Evolutionary conservation across 306 rosid genomes (phyloP).

Genomic region (Cajanus cajan): DNA sequence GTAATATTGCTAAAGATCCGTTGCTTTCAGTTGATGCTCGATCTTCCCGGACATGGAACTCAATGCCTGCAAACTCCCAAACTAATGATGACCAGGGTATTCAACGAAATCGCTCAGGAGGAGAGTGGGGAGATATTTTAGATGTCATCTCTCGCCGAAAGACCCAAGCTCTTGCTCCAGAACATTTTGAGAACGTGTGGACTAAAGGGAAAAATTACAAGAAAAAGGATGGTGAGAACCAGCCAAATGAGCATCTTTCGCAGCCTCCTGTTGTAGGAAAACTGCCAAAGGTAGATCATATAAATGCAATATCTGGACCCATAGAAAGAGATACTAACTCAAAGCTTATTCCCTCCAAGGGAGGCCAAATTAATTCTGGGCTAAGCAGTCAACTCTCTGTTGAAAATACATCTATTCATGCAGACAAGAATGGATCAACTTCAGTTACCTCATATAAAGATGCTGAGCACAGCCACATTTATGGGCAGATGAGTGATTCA

Average conservation of each 20-base stretch:
- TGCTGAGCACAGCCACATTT: conserved; percentile 42
- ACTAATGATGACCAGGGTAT: conserved; percentile 44
- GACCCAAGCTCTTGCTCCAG: conserved; percentile 92
- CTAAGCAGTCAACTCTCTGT: conserved; percentile 30
- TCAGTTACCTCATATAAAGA: conserved; percentile 44
- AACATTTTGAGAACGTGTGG: conserved; percentile 94
- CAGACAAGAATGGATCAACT: conserved; percentile 39
- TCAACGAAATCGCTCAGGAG: conserved; percentile 56
- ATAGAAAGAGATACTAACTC: conserved; percentile 40
- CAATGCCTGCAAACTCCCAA: conserved; percentile 52
- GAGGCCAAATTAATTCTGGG: conserved; percentile 44
- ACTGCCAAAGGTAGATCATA: conserved; percentile 36
- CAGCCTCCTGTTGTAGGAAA: conserved; percentile 49
- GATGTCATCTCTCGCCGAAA: conserved; percentile 84
- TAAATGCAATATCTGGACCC: conserved; percentile 46
- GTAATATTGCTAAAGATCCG: conserved; percentile 70
- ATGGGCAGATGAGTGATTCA: conserved; percentile 50
- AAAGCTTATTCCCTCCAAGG: conserved; percentile 49
- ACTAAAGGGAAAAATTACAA: conserved; percentile 78
- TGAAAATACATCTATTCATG: conserved; percentile 33
- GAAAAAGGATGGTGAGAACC: conserved; percentile 59
- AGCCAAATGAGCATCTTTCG: conserved; percentile 43
- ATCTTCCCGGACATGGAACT: conserved; percentile 75
- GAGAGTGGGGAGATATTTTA: conserved; percentile 94
- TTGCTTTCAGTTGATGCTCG: conserved; percentile 73